phyloP scores from a whole-genome alignment of 2,329 filamentous ascomycete species.

The Endoconidiophora laricicola region DNA sequence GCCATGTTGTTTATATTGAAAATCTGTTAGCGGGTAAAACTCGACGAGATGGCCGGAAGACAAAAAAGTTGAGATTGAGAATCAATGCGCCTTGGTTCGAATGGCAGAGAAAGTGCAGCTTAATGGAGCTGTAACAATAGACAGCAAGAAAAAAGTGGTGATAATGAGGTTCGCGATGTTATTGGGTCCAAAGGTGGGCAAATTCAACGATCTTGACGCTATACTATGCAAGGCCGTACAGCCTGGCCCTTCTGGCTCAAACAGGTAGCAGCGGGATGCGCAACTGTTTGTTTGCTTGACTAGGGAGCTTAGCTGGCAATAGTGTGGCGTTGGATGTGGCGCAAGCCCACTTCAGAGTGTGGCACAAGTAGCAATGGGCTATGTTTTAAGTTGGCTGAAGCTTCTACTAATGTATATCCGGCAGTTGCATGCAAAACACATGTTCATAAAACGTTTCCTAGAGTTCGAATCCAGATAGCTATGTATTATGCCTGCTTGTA shows the following conservation, averaged over 20 bases:
- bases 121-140: background rate
- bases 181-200: constrained; percentile 1
- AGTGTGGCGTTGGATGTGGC: constrained; percentile 5
- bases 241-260: constrained; percentile 6
- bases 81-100: background rate
- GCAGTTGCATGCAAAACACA: too few relatives aligned
- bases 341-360: background rate
- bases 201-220: background rate
- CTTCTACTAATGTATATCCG: too few relatives aligned
- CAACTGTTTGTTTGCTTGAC: constrained; percentile 5
- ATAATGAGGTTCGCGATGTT: background rate
- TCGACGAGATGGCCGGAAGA: background rate
- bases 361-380: background rate
- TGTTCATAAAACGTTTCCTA: too few relatives aligned
- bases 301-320: background rate
- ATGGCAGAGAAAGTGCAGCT: background rate
- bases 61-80: background rate
- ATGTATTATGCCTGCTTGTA: too few relatives aligned
- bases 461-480: too few relatives aligned
- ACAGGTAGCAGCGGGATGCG: constrained; percentile 13
- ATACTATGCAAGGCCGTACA: constrained; percentile 11
- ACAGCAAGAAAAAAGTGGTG: constrained; percentile 1
- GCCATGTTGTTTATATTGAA: constrained; percentile 47
- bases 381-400: too few relatives aligned
- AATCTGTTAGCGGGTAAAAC: background rate